Evolutionary conservation across 306 rosid species (phyloP), one percentile per base, ranked within the genome.

Genomic region (Medicago arabica): DNA sequence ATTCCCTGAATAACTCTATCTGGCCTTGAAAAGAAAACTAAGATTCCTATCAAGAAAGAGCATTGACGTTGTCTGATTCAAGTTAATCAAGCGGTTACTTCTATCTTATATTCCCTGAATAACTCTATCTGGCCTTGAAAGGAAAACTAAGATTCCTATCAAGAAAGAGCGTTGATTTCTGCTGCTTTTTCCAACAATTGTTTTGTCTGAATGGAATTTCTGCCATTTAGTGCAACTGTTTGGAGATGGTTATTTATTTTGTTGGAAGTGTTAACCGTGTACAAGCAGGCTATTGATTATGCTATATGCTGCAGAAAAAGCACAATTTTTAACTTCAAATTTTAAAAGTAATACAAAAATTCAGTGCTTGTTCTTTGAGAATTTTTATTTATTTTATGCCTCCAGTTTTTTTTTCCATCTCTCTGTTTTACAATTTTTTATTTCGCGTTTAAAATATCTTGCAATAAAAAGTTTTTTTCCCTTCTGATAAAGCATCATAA

Each of bases 201-300:
- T 28, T 28, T 28, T 28, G 31, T 28, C 31, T 28, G 31, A 28
- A 51, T 47, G 18, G 39, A 54, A 9, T 73, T 70, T 51, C 16
- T 60, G 51, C 64, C 21, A 75, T 51, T 61, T 62, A 51, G 62
- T 51, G 61, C 31, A 28, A 62, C 55, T 74, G 59, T 16, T 47
- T 47, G 21, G 67, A 36, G 58, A 74, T 44, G 51, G 47, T 58
- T 10, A 4, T 54, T 23, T 50, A 19, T 62, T 34, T 60, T 34
- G 61, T 80, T 66, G 23, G 66, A 19, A 39, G 70, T 58, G 8
- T 14, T 39, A 23, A 2, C 28, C 28, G 28, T 23, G 28, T 23
- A 23, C 28, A 23, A 23, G 2, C 28, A 23, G 28, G 2, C 28
- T 23, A 23, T 57, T 43, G 23, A 34, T 34, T 15, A 21, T 70